Evolutionary conservation across 306 rosid genomes (phyloP).

Genomic region (Corylus americana): DNA sequence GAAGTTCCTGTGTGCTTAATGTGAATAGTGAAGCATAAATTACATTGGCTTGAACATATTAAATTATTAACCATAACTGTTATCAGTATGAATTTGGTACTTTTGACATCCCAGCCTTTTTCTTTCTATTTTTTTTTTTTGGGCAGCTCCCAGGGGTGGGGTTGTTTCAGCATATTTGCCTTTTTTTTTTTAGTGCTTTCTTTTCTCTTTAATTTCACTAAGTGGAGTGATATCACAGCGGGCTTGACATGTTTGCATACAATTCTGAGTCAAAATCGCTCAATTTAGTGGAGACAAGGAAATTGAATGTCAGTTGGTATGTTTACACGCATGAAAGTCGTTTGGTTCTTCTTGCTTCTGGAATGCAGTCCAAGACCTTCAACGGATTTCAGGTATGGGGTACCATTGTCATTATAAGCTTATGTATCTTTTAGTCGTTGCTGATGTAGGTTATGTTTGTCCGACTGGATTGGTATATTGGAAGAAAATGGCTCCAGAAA

Average conservation of each 20-base stretch:
- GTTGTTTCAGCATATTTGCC: neutral
- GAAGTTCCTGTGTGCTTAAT: neutral
- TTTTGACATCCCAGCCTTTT: neutral
- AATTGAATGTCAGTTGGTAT: slow-evolving; percentile 83
- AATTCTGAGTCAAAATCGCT: slow-evolving; percentile 64
- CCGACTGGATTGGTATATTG: neutral
- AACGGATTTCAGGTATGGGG: slow-evolving; percentile 87
- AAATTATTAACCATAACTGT: neutral
- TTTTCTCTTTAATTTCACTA: slow-evolving; percentile 11
- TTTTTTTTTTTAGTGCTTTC: neutral
- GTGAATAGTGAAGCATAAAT: slow-evolving; percentile 9
- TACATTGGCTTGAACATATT: neutral
- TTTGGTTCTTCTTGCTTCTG: slow-evolving; percentile 94
- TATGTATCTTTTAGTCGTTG: slow-evolving; percentile 6
- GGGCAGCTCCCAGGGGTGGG: no score
- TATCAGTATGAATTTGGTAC: neutral
- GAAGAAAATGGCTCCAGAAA: neutral
- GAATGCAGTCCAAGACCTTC: slow-evolving; percentile 97
- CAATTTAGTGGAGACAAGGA: slow-evolving; percentile 83
- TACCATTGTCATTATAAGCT: slow-evolving; percentile 15
- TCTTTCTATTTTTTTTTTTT: neutral
- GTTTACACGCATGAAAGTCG: slow-evolving; percentile 98
- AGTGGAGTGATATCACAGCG: slow-evolving; percentile 54
- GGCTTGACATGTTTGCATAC: slow-evolving; percentile 84
- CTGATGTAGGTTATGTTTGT: slow-evolving; percentile 11